Percentiles rank a stretch among this genome's conserved stretches.
Conservation (phyloP, 345 rosid species). For the Cardiospermum halicacabum region DNA sequence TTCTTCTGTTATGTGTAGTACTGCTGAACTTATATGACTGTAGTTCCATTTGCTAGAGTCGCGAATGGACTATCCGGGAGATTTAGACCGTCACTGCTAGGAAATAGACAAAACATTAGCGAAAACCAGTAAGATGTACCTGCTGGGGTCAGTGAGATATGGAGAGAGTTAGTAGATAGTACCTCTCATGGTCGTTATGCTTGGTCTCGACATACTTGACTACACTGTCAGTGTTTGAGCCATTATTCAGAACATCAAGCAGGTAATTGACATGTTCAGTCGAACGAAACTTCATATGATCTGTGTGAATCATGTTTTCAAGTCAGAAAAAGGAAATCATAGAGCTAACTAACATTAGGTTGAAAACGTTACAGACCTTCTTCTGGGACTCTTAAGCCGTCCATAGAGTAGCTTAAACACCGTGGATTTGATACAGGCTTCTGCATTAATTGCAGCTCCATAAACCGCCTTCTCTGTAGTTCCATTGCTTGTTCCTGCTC, state of each 20-base stretch:
- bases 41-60: slow-evolving; percentile 31
- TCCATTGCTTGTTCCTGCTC: slow-evolving; percentile 40
- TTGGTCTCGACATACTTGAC: slow-evolving; percentile 21
- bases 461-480: slow-evolving; percentile 34
- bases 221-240: slow-evolving; percentile 22
- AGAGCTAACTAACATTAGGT: neutral
- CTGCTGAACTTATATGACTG: slow-evolving; percentile 28
- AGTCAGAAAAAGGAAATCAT: neutral
- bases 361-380: slow-evolving; percentile 25
- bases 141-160: too few relatives aligned
- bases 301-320: slow-evolving; percentile 15
- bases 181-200: slow-evolving; percentile 42
- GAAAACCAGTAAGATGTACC: neutral
- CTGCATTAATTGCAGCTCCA: slow-evolving; percentile 27
- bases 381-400: slow-evolving; percentile 31
- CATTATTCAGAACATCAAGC: slow-evolving; percentile 31
- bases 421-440: slow-evolving; percentile 28
- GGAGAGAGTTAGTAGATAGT: neutral
- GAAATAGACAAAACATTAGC: neutral
- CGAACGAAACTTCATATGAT: slow-evolving; percentile 25
- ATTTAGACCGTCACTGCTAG: slow-evolving; percentile 39
- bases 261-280: slow-evolving; percentile 33
- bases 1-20: slow-evolving; percentile 27
- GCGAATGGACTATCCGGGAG: slow-evolving; percentile 58
- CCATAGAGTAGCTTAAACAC: slow-evolving; percentile 27